These are phyloP conservation scores for Secale cereale DNA, from an alignment of 176 grass and related monocot species.

Conservation along the genomic window DNA sequence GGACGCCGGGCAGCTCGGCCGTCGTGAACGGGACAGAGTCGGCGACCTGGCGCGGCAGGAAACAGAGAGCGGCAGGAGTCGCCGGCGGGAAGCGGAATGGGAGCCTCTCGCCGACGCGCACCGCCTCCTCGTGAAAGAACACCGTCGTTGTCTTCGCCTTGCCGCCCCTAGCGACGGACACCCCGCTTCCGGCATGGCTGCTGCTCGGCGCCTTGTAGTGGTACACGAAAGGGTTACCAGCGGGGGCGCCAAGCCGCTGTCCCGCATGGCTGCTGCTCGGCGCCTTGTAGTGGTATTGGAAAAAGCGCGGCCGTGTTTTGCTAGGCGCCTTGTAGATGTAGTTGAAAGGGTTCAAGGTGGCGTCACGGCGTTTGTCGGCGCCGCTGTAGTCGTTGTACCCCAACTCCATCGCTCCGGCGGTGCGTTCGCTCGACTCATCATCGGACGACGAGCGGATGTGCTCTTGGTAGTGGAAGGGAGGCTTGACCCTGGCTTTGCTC, in stretches of 20 bases:
- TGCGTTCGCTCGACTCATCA: background rate
- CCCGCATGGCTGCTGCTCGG: background rate
- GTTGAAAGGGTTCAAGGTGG: background rate
- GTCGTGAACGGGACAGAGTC: no score
- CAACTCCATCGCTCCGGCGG: background rate
- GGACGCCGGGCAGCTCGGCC: no score
- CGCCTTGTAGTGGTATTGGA: background rate
- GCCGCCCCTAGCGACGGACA: no score
- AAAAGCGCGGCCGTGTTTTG: background rate
- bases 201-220: background rate
- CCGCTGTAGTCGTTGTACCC: background rate
- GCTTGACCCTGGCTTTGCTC: background rate
- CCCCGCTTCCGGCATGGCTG: background rate
- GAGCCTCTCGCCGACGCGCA: constrained; percentile 40
- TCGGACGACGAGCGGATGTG: background rate
- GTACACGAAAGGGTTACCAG: background rate
- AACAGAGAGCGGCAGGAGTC: background rate
- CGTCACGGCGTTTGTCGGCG: no score
- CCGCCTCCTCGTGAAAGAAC: constrained; percentile 47
- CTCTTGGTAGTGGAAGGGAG: constrained; percentile 7
- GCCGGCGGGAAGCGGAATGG: constrained; percentile 26
- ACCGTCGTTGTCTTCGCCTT: background rate
- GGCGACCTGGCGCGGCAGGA: background rate
- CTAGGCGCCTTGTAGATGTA: background rate
- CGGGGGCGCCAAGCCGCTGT: background rate